Evolutionary conservation across 306 rosid species (phyloP), one percentile per base, ranked within the genome.

Genomic region (Vigna hirtella): DNA sequence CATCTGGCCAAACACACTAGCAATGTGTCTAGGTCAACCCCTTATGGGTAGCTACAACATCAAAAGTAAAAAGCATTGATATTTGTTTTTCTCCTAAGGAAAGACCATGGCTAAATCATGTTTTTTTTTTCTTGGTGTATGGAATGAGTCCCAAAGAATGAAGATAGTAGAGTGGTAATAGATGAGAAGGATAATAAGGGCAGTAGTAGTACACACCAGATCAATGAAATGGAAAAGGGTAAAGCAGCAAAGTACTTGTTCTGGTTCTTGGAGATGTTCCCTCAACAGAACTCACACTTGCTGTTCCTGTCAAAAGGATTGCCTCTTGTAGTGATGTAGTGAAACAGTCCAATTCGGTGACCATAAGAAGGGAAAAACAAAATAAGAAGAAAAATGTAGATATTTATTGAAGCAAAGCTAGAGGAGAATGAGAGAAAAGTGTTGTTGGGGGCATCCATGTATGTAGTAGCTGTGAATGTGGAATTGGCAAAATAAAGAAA

Each of bases 221-320:
- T 70, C 26, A 57, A 71, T 88, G 69, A 83, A 71, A 74, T 50
- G 49, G 75, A 82, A 83, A 82, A 50, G 83, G 73, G 36, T 66
- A 45, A 73, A 61, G 73, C 36, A 76, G 71, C 36, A 76, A 82
- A 59, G 83, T 81, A 72, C 76, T 74, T 76, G 67, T 85, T 76
- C 62, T 80, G 70, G 64, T 66, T 83, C 71, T 78, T 40, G 75
- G 64, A 76, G 73, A 77, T 75, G 79, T 77, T 72, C 75, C 72
- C 81, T 58, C 73, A 78, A 24, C 73, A 77, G 81, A 79, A 81
- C 72, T 58, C 52, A 49, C 12, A 70, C 34, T 43, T n/a, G 83
- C 75, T 77, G 83, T 79, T 80, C n/a, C 30, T 59, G 72, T 79
- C 76, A 81, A 76, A 84, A 82, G 53, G 79, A 32, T 59, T 79